Evolutionary conservation across 169 alveolate species (phyloP), one percentile per base, ranked within the genome.

Genomic region (Cryptosporidium parvum): DNA sequence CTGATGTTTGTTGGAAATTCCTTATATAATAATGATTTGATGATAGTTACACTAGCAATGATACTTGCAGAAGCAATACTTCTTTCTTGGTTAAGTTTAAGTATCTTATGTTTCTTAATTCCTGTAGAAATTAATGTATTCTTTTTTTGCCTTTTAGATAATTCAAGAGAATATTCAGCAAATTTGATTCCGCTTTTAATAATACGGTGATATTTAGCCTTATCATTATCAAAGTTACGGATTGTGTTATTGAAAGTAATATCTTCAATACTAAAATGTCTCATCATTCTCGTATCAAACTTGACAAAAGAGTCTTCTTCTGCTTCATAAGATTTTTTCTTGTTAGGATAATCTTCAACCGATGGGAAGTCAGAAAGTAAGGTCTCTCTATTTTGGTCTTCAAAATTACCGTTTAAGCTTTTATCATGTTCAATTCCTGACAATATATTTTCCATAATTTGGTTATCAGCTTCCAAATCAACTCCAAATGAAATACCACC

Each of bases 131-230:
- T 0, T 0, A 80, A 39, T 10, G 75, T 35, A 0, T 1, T 42
- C 51, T 65, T 45, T 18, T 42, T 59, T 62, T 80, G 80, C 21
- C 62, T 80, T 18, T 42, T 80, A 18, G 69, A 39, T 5, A 80
- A 33, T 12, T 45, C 52, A n/a, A 59, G 62, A 12, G 89, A 80
- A 35, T 62, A 80, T 33, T 80, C 89, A 5, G 89, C 89, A 48
- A 61, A 80, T 33, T 80, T 80, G n/a, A 80, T 80, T 14, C 89
- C 89, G 31, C 89, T 80, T 53, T 80, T 59, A 62, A 80, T 59
- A 31, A 80, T 26, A 12, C 89, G 89, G 29, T 80, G 89, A 42
- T 62, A 80, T 29, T 80, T 80, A n/a, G 67, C 44, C 73, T 39
- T 65, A 33, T 44, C 75, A 14, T 18, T 31, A 37, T 65, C 65